Evolutionary conservation across 345 rosid species (phyloP), one percentile per base, ranked within the genome.

Genomic region (Populus pruinosa): DNA sequence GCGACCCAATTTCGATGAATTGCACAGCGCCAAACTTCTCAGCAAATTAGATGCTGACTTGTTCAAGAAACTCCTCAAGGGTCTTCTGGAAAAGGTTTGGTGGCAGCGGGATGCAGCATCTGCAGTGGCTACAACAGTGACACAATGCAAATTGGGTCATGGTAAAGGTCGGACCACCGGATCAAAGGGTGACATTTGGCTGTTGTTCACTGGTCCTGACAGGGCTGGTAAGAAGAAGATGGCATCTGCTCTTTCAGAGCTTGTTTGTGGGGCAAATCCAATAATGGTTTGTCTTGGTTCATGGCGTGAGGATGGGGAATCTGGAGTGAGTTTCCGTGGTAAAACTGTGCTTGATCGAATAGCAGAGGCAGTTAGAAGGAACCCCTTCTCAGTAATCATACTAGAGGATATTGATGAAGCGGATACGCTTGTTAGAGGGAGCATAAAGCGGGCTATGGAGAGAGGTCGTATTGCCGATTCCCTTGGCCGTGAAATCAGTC

Each of bases 31-130:
- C 64, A 87, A 91, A 74, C 80, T 82, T 55, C 72, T 76, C 11
- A 83, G 80, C 73, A 61, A 87, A 1, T 69, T 85, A 29, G 99
- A 93, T 80, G 84, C 87, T 4, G 97, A 90, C 67, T 84, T 90
- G 5, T 88, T 83, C 81, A 96, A 96, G 90, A 88, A 87, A 86
- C 94, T 96, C 49, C 89, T 91, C 73, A 92, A 90, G 74, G 94
- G 95, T 63, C 90, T 96, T 73, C 49, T 70, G 0, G 95, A 91
- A 78, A 90, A 87, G 80, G 97, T 90, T 29, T 87, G 97, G 97
- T 96, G 99, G 99, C 99, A 96, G 85, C 87, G 78, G 25, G 98
- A 96, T 27, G 98, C 99, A 36, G 94, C 99, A 49, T 88, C 97
- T 31, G 90, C 97, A 0, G 83, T 93, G 70, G 97, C 98, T n/a